Conservation (phyloP, 805 yeast species). For the Teunomyces kruisii region DNA sequence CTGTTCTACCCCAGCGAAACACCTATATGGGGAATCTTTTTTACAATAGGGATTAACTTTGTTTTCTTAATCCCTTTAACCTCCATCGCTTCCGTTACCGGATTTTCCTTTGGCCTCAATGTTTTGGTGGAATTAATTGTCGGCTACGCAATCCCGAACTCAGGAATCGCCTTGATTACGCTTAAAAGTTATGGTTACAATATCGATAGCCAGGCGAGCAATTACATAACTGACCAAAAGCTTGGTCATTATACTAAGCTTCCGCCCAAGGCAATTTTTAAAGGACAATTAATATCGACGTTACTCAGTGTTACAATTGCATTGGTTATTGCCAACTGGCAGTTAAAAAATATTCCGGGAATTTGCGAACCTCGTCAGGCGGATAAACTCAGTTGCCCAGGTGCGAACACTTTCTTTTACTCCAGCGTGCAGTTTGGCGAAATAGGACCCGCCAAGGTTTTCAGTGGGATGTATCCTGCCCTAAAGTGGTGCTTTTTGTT, state of each 20-base stretch:
- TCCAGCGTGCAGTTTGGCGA: slow-evolving; percentile 54
- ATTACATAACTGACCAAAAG: slow-evolving; percentile 39
- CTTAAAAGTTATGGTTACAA: slow-evolving; percentile 43
- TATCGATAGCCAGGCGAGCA: slow-evolving; percentile 32
- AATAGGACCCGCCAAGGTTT: slow-evolving; percentile 49
- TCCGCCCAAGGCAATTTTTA: slow-evolving; percentile 24
- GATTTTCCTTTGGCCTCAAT: slow-evolving; percentile 47
- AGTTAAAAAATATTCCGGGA: slow-evolving; percentile 14
- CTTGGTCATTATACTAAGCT: slow-evolving; percentile 26
- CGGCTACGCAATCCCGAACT: slow-evolving; percentile 57
- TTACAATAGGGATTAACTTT: slow-evolving; percentile 50
- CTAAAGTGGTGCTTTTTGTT: slow-evolving; percentile 34
- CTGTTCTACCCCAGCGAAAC: slow-evolving; percentile 42
- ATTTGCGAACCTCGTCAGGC: slow-evolving; percentile 19
- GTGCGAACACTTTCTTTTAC: slow-evolving; percentile 31
- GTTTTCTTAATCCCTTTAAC: slow-evolving; percentile 53
- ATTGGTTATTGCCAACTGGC: slow-evolving; percentile 19
- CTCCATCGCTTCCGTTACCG: slow-evolving; percentile 49
- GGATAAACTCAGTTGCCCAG: slow-evolving; percentile 30
- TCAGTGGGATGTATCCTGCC: slow-evolving; percentile 30
- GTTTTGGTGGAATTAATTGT: slow-evolving; percentile 56
- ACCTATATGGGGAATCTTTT: slow-evolving; percentile 61
- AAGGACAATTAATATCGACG: slow-evolving; percentile 23
- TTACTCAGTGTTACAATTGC: slow-evolving; percentile 19
- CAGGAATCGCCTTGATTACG: slow-evolving; percentile 53